Percentiles rank a stretch among this genome's conserved stretches.
Conservation (phyloP, 345 rosid genomes). For the Citrus maxima region DNA sequence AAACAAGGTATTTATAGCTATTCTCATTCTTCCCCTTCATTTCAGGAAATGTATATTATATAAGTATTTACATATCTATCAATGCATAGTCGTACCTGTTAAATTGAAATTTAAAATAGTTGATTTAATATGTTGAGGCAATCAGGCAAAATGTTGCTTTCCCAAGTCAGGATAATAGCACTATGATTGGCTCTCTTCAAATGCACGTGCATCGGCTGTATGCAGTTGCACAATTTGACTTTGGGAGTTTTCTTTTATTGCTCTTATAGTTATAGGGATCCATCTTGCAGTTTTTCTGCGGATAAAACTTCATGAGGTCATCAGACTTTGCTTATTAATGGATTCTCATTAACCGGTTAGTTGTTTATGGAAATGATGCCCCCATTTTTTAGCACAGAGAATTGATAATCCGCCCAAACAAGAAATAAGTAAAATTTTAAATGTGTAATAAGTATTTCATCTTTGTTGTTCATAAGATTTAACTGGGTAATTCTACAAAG, state of each 20-base stretch:
- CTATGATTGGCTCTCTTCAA: conserved; percentile 5
- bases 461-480: neutral
- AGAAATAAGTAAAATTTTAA: neutral
- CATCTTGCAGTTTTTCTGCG: neutral
- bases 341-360: neutral
- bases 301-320: neutral
- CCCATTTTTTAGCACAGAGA: neutral
- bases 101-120: neutral
- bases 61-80: conserved; percentile 3
- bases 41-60: neutral
- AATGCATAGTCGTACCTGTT: neutral
- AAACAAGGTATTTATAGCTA: neutral
- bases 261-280: neutral
- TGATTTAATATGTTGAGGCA: conserved; percentile 1
- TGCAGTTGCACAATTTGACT: neutral
- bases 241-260: neutral
- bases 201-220: neutral
- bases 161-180: conserved; percentile 1
- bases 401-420: neutral
- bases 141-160: conserved; percentile 8
- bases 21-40: neutral
- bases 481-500: neutral
- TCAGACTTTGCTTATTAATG: neutral
- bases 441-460: neutral
- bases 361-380: neutral